Base-by-base conservation (phyloP, 2,329 filamentous ascomycete genomes). In the Nemania bipapillata region DNA sequence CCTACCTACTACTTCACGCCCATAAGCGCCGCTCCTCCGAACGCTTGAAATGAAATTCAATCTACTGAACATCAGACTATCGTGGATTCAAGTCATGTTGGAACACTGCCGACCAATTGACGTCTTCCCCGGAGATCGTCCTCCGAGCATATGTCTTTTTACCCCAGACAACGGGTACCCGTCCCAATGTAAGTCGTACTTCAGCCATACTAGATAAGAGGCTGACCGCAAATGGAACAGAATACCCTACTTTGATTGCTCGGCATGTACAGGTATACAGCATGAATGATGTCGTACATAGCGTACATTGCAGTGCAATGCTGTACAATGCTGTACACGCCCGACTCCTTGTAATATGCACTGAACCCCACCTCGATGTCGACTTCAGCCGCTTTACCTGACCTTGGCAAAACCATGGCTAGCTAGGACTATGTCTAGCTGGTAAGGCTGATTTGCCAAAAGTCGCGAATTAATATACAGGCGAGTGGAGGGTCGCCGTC, bases 391-490 rank as follows among this genome's bases (percentile, higher is more conserved):
- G 70, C 68, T 68, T 68, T 72, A 66, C 68, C 37, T 66, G 53
- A 66, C 22, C 68, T 57, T 68, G 68, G 62, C 57, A 63, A 65
- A 66, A 9, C 50, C 60, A 52, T 52, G 64, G 56, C 56, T 53
- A 71, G 66, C 69, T 71, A 32, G 9, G 9, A 9, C 30, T 32
- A 32, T 32, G 30, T 63, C 57, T 57, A 71, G 66, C 69, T 71
- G 63, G 69, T 61, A 69, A 69, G 69, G 69, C 69, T 69, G 66
- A 71, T 71, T 71, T 69, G 66, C 66, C 69, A 66, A 71, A 69
- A 71, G 53, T 61, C 63, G 37, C 53, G 32, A 55, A 45, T 65
- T 70, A 70, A 70, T 70, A 58, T 69, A 56, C 47, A n/a, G 20
- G 30, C 26, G 6, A 55, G 42, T 24, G 24, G 42, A 60, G 53